Conservation (phyloP, 345 rosid genomes). For the Eucalyptus albens region DNA sequence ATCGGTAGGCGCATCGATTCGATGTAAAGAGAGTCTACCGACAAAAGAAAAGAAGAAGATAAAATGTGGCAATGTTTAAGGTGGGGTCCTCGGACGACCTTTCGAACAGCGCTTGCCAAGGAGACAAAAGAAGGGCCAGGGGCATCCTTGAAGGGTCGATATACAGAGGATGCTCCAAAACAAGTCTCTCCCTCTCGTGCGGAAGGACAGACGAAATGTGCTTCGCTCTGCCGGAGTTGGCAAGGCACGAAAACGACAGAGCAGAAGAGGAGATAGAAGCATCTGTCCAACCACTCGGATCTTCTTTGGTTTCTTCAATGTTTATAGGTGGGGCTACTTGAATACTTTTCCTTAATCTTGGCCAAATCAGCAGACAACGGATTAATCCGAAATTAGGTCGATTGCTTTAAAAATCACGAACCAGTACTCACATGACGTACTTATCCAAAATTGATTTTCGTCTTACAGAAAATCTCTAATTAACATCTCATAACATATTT, state of each 20-base stretch:
- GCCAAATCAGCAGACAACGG: background rate
- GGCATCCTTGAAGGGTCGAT: background rate
- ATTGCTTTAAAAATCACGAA: fast-evolving
- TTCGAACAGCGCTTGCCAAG: background rate
- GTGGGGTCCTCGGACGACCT: background rate
- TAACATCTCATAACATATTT: background rate
- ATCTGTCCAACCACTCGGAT: background rate
- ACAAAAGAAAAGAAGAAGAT: background rate
- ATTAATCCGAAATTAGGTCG: fast-evolving
- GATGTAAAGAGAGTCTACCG: background rate
- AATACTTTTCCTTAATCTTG: background rate
- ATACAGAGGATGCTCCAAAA: background rate
- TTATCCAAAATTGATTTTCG: no score
- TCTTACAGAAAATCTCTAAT: background rate
- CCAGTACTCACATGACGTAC: fast-evolving
- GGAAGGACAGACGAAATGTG: background rate
- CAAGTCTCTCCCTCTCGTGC: background rate
- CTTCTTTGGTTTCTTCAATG: background rate
- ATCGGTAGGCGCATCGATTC: background rate
- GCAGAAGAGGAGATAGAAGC: background rate
- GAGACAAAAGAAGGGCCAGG: background rate
- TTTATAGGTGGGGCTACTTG: background rate
- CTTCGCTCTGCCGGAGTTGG: background rate
- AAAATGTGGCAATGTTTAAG: background rate
- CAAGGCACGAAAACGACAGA: background rate